Evolutionary conservation across 2,329 filamentous ascomycete genomes (phyloP).

Genomic region (Zarea fungicola): DNA sequence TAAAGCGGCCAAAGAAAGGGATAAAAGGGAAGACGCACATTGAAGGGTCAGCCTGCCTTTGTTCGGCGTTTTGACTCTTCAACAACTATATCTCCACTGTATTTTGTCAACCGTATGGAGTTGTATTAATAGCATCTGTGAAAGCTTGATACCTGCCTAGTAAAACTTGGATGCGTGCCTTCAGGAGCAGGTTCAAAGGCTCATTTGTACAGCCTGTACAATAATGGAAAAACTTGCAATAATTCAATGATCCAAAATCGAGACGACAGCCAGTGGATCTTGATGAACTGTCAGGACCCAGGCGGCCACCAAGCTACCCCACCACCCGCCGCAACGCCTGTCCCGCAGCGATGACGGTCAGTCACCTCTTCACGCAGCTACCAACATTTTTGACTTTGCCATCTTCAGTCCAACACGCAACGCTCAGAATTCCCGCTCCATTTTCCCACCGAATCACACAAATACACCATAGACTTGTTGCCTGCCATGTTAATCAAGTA

Average conservation of each 20-base stretch:
- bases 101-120: conserved; percentile 24
- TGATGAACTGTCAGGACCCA: background rate
- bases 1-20: conserved; percentile 24
- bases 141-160: background rate
- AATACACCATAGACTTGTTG: background rate
- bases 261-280: background rate
- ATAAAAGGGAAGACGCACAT: background rate
- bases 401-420: background rate
- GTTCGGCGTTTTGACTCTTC: background rate
- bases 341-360: conserved; percentile 9
- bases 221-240: no score
- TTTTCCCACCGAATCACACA: background rate
- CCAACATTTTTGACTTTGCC: background rate
- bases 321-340: background rate
- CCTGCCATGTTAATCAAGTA: conserved; percentile 48
- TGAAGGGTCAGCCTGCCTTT: background rate
- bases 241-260: no score
- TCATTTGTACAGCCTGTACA: no score
- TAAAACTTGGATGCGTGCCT: no score
- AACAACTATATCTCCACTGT: conserved; percentile 31
- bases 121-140: conserved; percentile 13
- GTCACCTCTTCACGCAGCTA: background rate
- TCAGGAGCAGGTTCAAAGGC: no score
- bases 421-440: background rate
- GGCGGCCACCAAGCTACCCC: background rate